These are phyloP conservation scores for Leccinum subspadiceum DNA, from an alignment of 1,284 basidiomycete genomes.

Conservation along the genomic window DNA sequence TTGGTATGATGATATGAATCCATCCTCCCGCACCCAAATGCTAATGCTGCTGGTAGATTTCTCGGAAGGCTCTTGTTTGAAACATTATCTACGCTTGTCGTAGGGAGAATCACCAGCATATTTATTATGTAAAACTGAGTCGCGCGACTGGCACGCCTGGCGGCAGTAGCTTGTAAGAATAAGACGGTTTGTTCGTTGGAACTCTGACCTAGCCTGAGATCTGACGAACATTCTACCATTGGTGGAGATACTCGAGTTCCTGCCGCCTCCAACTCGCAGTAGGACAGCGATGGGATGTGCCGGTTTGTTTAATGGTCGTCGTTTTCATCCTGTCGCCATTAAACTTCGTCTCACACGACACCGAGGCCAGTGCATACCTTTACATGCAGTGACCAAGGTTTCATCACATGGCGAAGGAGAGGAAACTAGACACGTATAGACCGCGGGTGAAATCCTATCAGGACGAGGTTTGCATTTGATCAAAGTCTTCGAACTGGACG, in stretches of 20 bases:
- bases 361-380: not conserved
- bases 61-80: slow-evolving; percentile 44
- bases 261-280: not conserved
- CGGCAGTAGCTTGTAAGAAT: not conserved
- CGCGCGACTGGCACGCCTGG: not conserved
- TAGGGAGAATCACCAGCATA: slow-evolving; percentile 12
- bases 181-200: not conserved
- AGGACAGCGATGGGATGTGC: not conserved
- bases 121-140: slow-evolving; percentile 2
- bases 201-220: not conserved
- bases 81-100: slow-evolving; percentile 34
- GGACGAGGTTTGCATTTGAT: not conserved
- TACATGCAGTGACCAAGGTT: not conserved
- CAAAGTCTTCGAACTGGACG: not conserved
- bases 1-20: slow-evolving; percentile 37
- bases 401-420: not conserved
- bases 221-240: not conserved
- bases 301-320: not conserved
- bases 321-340: not conserved
- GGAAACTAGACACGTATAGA: not conserved
- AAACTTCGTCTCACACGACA: not conserved
- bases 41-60: slow-evolving; percentile 39
- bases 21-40: not conserved
- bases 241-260: not conserved
- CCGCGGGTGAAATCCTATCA: not conserved